Conservation (phyloP, 192 early-diverging fungal species). For the Dispira simplex region DNA sequence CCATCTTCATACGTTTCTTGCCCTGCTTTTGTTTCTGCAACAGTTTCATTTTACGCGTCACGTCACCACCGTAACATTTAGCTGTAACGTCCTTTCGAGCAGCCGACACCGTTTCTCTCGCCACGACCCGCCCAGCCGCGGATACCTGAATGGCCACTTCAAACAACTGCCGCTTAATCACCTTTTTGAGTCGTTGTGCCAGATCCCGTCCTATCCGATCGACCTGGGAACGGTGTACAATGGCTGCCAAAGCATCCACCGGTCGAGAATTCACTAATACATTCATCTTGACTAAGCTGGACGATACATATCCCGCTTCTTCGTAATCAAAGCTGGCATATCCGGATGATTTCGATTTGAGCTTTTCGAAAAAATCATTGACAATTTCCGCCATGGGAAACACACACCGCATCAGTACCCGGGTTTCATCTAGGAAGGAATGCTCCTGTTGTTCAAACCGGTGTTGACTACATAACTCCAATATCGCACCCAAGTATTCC, state of each 20-base stretch:
- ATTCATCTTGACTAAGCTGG: slow-evolving; percentile 87
- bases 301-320: slow-evolving; percentile 67
- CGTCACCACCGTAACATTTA: slow-evolving; percentile 95
- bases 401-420: slow-evolving; percentile 72
- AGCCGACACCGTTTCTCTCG: slow-evolving; percentile 73
- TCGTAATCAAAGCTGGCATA: slow-evolving; percentile 94
- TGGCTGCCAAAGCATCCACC: slow-evolving; percentile 83
- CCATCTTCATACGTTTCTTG: slow-evolving; percentile 88
- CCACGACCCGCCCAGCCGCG: slow-evolving; percentile 67
- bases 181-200: slow-evolving; percentile 62
- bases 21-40: slow-evolving; percentile 89
- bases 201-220: slow-evolving; percentile 65
- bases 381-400: slow-evolving; percentile 90
- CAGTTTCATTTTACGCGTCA: slow-evolving; percentile 95
- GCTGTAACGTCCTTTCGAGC: slow-evolving; percentile 92
- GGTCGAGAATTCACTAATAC: slow-evolving; percentile 80
- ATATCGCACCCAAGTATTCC: slow-evolving; percentile 56
- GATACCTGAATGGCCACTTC: slow-evolving; percentile 89
- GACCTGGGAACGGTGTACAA: slow-evolving; percentile 60
- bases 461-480: slow-evolving; percentile 49
- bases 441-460: slow-evolving; percentile 80
- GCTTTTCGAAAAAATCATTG: slow-evolving; percentile 87
- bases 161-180: slow-evolving; percentile 76
- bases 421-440: slow-evolving; percentile 70
- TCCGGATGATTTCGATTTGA: slow-evolving; percentile 82